These are phyloP conservation scores for Botryococcus braunii DNA, from an alignment of 163 green algal species.

Conservation along the genomic window DNA sequence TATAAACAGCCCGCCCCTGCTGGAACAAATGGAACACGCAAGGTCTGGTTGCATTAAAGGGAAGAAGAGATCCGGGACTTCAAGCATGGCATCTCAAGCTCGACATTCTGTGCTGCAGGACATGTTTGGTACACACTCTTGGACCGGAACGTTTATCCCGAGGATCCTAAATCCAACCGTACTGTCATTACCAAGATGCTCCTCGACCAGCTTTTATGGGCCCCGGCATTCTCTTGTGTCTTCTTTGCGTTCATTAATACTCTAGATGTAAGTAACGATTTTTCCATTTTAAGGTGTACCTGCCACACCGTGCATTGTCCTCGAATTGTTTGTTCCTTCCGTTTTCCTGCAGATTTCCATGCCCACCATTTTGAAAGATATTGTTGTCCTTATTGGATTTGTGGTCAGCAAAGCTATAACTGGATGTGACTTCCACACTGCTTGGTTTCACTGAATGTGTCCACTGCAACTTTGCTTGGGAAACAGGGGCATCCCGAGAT, in stretches of 20 bases:
- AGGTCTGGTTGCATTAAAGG: too few relatives aligned
- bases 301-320: too few relatives aligned
- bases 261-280: constrained; percentile 23
- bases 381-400: too few relatives aligned
- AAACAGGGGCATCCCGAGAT: constrained; percentile 20
- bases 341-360: background rate
- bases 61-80: too few relatives aligned
- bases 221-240: constrained; percentile 29
- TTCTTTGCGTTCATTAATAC: constrained; percentile 31
- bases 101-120: constrained; percentile 11
- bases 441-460: too few relatives aligned
- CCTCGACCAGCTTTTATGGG: constrained; percentile 31
- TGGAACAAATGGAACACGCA: too few relatives aligned
- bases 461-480: too few relatives aligned
- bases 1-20: too few relatives aligned
- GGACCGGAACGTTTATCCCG: constrained; percentile 25
- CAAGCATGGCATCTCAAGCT: background rate
- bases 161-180: constrained; percentile 22
- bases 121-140: constrained; percentile 30
- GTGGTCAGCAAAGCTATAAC: too few relatives aligned
- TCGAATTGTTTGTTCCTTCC: too few relatives aligned
- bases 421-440: too few relatives aligned
- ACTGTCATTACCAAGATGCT: constrained; percentile 31
- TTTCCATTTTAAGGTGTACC: too few relatives aligned
- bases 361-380: background rate